These are phyloP conservation scores for Talaromyces wortmannii DNA, from an alignment of 495 filamentous ascomycete species.

Conservation along the genomic window DNA sequence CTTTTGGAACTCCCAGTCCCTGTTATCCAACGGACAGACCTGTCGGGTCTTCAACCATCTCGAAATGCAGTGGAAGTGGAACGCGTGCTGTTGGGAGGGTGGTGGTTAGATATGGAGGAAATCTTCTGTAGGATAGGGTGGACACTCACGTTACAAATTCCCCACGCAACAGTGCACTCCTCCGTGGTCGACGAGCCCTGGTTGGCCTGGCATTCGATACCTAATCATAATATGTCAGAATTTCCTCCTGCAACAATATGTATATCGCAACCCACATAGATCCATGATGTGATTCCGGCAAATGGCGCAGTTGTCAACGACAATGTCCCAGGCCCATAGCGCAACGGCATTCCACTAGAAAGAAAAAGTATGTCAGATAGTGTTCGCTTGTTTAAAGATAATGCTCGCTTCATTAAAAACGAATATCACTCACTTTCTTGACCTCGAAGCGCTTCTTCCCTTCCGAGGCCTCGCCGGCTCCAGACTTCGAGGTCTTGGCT, in stretches of 20 bases:
- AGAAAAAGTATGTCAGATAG: not conserved
- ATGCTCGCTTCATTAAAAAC: too few relatives aligned
- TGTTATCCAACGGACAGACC: constrained; percentile 95
- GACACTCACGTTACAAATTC: constrained; percentile 88
- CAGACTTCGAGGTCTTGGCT: constrained; percentile 49
- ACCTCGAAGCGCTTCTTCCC: constrained; percentile 95
- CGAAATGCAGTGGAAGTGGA: constrained; percentile 99
- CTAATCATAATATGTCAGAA: constrained; percentile 32
- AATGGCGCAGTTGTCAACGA: constrained; percentile 99
- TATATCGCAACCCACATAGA: constrained; percentile 56
- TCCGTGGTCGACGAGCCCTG: constrained; percentile 95
- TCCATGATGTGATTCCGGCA: constrained; percentile 99
- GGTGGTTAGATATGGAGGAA: constrained; percentile 57
- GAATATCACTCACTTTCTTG: constrained; percentile 72
- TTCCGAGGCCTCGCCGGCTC: constrained; percentile 48
- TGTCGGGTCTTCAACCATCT: constrained; percentile 99
- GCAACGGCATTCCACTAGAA: constrained; percentile 96
- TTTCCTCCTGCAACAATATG: not conserved
- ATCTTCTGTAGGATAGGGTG: not conserved
- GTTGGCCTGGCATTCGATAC: constrained; percentile 99
- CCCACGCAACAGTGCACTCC: constrained; percentile 98
- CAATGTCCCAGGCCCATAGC: constrained; percentile 99
- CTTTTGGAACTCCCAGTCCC: constrained; percentile 99
- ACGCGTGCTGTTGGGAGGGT: constrained; percentile 74
- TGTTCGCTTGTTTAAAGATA: too few relatives aligned